phyloP scores from a whole-genome alignment of 257 asterid genomes.

The Primulina tabacum region DNA sequence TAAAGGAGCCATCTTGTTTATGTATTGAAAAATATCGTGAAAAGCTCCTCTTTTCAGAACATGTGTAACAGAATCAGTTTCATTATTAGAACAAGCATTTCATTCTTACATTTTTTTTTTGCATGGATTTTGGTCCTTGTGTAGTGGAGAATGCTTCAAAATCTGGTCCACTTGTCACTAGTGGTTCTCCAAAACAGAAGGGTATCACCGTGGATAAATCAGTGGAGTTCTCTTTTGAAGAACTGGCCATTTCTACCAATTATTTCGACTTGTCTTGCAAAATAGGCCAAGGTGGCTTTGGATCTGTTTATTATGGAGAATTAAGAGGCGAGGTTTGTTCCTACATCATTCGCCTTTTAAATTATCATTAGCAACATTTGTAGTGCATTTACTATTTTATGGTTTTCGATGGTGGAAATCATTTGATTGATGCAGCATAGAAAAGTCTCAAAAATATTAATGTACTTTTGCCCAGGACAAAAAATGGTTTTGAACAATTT shows the following conservation, averaged over 20 bases:
- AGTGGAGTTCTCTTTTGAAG: conserved; percentile 67
- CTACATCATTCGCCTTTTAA: background rate
- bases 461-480: background rate
- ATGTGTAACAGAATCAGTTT: background rate
- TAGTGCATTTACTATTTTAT: background rate
- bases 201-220: conserved; percentile 80
- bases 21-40: too few species aligned
- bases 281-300: conserved; percentile 91
- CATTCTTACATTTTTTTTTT: background rate
- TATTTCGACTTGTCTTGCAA: conserved; percentile 53
- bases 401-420: background rate
- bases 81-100: background rate
- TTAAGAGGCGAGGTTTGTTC: conserved; percentile 80
- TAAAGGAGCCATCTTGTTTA: background rate
- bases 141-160: conserved; percentile 36
- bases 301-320: conserved; percentile 70
- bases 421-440: conserved; percentile 5
- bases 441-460: too few species aligned
- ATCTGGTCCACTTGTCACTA: conserved; percentile 32
- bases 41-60: background rate
- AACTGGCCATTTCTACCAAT: conserved; percentile 61
- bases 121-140: conserved; percentile 33
- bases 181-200: conserved; percentile 41
- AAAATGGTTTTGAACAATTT: too few species aligned
- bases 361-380: background rate